Base-by-base conservation (phyloP, 2,329 filamentous ascomycete species). In the Ceratocystis ficicola region DNA sequence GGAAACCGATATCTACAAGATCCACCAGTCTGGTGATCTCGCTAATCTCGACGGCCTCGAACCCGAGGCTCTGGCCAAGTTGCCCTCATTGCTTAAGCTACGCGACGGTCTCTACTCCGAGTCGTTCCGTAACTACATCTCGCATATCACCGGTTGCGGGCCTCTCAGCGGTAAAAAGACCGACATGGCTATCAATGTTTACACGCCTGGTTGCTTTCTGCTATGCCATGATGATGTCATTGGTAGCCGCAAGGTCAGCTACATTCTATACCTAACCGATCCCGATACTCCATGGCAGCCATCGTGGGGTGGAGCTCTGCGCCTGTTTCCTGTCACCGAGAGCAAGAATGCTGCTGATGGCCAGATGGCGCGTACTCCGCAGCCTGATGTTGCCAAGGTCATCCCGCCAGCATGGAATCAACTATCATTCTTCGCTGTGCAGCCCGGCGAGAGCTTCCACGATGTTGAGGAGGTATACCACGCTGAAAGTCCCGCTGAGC, bases 1-100 rank as follows among this genome's bases (percentile, higher is more conserved):
- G 76, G 94, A 99, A 77, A 99, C 94, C 61, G 94, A 99, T 75
- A 99, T 99, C 72, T 99, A 99, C 83, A 96, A 95, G 77, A 97
- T 99, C 73, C 92, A 96, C 81, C 94, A 99, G 79, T 97, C 93
- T 3, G 94, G 94, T 70, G 94, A 99, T 75, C 83, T 99, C 44
- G 94, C 94, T 60, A 99, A 99, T 76, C 85, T 99, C 67, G 93
- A 96, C 76, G 94, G 94, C 28, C 83, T 99, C 55, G 90, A 95
- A 69, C 87, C 95, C 73, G 86, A 86, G 6, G 91, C 92, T 5
- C 82, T 97, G 65, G 83, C 87, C 68, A 91, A 90, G 73, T 80
- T 99, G 15, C 94, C 94, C 0, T 95, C 90, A 12, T 80, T 99
- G n/a, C 84, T 96, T 55, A 84, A 86, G 68, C 84, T 99, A n/a